Conservation (phyloP, 1,139 yeast species). For the Debaryomycetaceae sp. region DNA sequence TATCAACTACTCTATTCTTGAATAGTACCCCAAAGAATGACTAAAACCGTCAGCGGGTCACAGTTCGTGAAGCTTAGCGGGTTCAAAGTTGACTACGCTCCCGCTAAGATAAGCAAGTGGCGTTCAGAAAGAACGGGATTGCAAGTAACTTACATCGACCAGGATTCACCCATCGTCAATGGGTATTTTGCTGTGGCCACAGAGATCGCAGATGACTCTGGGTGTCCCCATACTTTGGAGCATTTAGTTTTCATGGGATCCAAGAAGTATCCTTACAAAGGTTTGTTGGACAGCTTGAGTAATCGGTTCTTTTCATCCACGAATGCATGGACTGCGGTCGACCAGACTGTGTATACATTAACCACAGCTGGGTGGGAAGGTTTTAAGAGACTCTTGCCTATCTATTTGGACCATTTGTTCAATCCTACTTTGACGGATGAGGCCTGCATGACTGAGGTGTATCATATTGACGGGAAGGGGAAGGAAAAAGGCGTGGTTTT, state of each 20-base stretch:
- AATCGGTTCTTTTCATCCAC: slow-evolving; percentile 82
- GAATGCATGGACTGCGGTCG: slow-evolving; percentile 97
- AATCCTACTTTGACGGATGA: slow-evolving; percentile 85
- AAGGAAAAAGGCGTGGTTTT: slow-evolving; percentile 96
- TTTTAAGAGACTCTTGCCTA: slow-evolving; percentile 76
- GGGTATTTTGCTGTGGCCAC: slow-evolving; percentile 96
- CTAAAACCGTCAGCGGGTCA: slow-evolving; percentile 5
- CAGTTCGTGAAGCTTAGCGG: slow-evolving; percentile 43
- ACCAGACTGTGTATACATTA: slow-evolving; percentile 90
- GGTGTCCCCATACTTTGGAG: slow-evolving; percentile 94
- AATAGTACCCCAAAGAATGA: background rate
- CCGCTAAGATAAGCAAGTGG: slow-evolving; percentile 68
- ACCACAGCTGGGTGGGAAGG: slow-evolving; percentile 98
- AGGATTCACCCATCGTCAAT: slow-evolving; percentile 83
- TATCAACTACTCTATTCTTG: too few relatives aligned
- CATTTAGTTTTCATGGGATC: slow-evolving; percentile 96
- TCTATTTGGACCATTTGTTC: slow-evolving; percentile 83
- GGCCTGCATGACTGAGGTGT: slow-evolving; percentile 92
- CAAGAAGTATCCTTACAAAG: slow-evolving; percentile 83
- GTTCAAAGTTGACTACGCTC: slow-evolving; percentile 61
- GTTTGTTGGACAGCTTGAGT: slow-evolving; percentile 82
- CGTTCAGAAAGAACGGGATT: slow-evolving; percentile 74
- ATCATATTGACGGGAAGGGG: slow-evolving; percentile 87
- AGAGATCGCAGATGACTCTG: slow-evolving; percentile 81
- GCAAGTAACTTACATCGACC: slow-evolving; percentile 71